These are phyloP conservation scores for Pichia sp. DNA, from an alignment of 1,139 yeast genomes.

Conservation along the genomic window DNA sequence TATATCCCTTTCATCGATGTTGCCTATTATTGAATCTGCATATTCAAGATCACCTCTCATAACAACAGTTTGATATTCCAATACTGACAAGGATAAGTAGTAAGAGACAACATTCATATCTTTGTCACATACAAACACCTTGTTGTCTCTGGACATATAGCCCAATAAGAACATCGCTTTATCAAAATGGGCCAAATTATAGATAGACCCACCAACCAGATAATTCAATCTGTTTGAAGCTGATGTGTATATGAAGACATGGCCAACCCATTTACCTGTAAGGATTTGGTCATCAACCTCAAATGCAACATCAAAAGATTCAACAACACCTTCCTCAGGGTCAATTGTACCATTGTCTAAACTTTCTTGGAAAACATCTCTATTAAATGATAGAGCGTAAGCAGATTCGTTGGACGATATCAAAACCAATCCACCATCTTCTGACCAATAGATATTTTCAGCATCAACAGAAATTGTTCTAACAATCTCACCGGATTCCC, in stretches of 20 bases:
- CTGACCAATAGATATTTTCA: slow-evolving; percentile 85
- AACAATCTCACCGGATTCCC: slow-evolving; percentile 83
- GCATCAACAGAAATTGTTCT: slow-evolving; percentile 83
- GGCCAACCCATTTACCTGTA: slow-evolving; percentile 95
- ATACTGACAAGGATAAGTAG: slow-evolving; percentile 74
- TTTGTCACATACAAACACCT: slow-evolving; percentile 86
- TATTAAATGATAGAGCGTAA: slow-evolving; percentile 74
- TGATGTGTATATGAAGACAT: slow-evolving; percentile 88
- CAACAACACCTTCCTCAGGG: slow-evolving; percentile 84
- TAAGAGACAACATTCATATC: slow-evolving; percentile 81
- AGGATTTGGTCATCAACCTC: slow-evolving; percentile 79
- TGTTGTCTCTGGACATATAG: slow-evolving; percentile 84
- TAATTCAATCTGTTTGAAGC: slow-evolving; percentile 84
- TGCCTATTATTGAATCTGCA: slow-evolving; percentile 62
- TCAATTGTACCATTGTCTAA: slow-evolving; percentile 54
- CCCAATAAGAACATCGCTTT: slow-evolving; percentile 84
- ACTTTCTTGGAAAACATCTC: slow-evolving; percentile 63
- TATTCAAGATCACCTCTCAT: slow-evolving; percentile 87
- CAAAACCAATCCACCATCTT: slow-evolving; percentile 83
- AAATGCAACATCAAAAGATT: slow-evolving; percentile 76
- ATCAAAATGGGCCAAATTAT: slow-evolving; percentile 90
- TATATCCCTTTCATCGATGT: slow-evolving; percentile 63
- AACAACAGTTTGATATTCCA: slow-evolving; percentile 93
- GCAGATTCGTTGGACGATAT: slow-evolving; percentile 64
- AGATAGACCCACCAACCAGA: slow-evolving; percentile 89